Evolutionary conservation across 2,329 filamentous ascomycete genomes (phyloP).

Genomic region (Xylariaceae sp.): DNA sequence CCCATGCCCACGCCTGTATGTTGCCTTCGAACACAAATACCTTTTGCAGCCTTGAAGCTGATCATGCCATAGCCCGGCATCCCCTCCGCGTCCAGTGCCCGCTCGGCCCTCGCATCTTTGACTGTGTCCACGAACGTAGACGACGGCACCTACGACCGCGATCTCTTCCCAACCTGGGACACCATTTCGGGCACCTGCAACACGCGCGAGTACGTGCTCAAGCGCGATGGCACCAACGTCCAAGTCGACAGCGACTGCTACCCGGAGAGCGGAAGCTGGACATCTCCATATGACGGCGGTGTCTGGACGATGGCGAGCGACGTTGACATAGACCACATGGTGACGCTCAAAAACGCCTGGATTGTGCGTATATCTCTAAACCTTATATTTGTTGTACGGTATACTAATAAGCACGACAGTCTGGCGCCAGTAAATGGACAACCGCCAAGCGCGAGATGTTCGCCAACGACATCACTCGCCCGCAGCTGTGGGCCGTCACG

Average conservation of each 20-base stretch:
- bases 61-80: conserved; percentile 58
- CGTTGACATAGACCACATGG: conserved; percentile 83
- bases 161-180: conserved; percentile 29
- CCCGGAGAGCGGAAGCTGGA: conserved; percentile 71
- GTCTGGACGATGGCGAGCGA: conserved; percentile 72
- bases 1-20: conserved; percentile 37
- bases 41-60: background rate
- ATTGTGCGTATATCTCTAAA: conserved; percentile 53
- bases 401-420: conserved; percentile 48
- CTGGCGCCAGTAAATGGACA: conserved; percentile 75
- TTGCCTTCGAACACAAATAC: background rate
- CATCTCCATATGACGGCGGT: conserved; percentile 74
- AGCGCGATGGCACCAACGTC: conserved; percentile 73
- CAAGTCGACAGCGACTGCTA: conserved; percentile 64
- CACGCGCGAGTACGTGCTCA: conserved; percentile 73
- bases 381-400: too few relatives aligned
- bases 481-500: conserved; percentile 81
- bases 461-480: conserved; percentile 77
- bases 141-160: conserved; percentile 25
- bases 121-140: conserved; percentile 21
- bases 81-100: conserved; percentile 56
- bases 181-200: conserved; percentile 59
- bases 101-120: conserved; percentile 10
- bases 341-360: conserved; percentile 83
- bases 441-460: conserved; percentile 69